Base-by-base conservation (phyloP, 768 basidiomycete species). In the Tricholoma flavovirens region DNA sequence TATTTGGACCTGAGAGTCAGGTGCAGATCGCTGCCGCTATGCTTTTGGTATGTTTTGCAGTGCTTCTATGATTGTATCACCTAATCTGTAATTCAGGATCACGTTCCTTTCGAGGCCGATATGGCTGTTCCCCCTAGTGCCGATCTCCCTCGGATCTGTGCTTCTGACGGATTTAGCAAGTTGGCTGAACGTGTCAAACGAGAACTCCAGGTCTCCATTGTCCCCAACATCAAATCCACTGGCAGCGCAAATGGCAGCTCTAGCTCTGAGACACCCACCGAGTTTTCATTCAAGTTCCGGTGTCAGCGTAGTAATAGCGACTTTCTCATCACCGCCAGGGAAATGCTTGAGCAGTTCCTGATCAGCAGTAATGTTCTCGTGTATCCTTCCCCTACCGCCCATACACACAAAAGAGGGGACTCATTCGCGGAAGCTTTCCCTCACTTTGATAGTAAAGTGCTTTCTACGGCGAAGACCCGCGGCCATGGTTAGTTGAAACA, bases 1-100 rank as follows among this genome's bases (percentile, higher is more conserved):
- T 98, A 62, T 98, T 93, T 68, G 96, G 96, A 2, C 96, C 96
- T 11, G 95, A 98, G 71, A 91, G 86, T 59, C 96, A 98, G 68
- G 92, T 97, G 11, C 93, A 95, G 68, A 97, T 98, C 63, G 93
- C 96, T 21, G 92, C 90, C 24, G 88, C 95, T 6, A 97, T 97
- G 94, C 76, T 98, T 55, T 75, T 98, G 72, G 92, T 93, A 67
- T 36, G 87, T 19, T 35, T 32, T 42, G 19, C 10, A n/a, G 32
- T 7, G n/a, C 14, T 4, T 10, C 51, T 60, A 8, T 30, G 7
- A 15, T 29, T 29, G 26, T 17, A 30, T 49, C 15, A 42, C 30
- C 46, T 38, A 21, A 40, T 60, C 62, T 42, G 59, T 42, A 3
- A 49, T 54, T 65, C 17, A 96, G 93, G 93, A 97, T 67, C 93